These are phyloP conservation scores for Larix kaempferi DNA, from an alignment of 75 land plant genomes.

Conservation along the genomic window DNA sequence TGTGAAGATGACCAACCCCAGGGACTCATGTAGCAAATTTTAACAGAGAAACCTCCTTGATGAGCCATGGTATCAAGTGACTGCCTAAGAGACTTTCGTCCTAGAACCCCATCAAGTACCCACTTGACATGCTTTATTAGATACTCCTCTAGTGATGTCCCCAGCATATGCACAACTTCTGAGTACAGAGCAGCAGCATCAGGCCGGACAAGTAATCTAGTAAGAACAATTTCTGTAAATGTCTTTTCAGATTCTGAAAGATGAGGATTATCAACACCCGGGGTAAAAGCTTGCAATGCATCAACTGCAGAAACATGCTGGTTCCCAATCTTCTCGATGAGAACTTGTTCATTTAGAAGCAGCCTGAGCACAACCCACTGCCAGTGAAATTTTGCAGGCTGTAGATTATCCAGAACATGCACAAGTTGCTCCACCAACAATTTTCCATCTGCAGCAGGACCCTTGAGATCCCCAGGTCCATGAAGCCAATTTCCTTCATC, in stretches of 20 bases:
- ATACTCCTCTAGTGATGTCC: conserved; percentile 75
- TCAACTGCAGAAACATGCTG: conserved; percentile 62
- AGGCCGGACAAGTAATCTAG: conserved; percentile 87
- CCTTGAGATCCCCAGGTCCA: conserved; percentile 34
- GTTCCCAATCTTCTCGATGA: conserved; percentile 67
- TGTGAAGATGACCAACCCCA: conserved; percentile 82
- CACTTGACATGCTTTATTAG: conserved; percentile 78
- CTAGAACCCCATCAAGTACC: conserved; percentile 72
- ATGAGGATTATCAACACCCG: conserved; percentile 44
- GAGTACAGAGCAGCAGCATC: conserved; percentile 95
- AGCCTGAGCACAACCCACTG: conserved; percentile 98
- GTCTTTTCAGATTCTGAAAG: conserved; percentile 87
- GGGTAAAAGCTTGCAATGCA: conserved; percentile 69
- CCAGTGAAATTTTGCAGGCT: conserved; percentile 98
- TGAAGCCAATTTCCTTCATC: conserved; percentile 48
- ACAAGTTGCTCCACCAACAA: conserved; percentile 56
- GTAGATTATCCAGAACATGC: conserved; percentile 76
- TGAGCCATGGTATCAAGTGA: conserved; percentile 67
- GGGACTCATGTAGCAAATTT: conserved; percentile 49
- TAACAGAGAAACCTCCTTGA: conserved; percentile 42
- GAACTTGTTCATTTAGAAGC: conserved; percentile 87
- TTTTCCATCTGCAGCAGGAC: conserved; percentile 25
- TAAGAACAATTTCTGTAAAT: conserved; percentile 73
- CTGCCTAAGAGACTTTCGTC: conserved; percentile 82
- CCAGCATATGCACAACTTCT: conserved; percentile 80